Evolutionary conservation across 495 filamentous ascomycete genomes (phyloP).

Genomic region (Talaromyces ruber): DNA sequence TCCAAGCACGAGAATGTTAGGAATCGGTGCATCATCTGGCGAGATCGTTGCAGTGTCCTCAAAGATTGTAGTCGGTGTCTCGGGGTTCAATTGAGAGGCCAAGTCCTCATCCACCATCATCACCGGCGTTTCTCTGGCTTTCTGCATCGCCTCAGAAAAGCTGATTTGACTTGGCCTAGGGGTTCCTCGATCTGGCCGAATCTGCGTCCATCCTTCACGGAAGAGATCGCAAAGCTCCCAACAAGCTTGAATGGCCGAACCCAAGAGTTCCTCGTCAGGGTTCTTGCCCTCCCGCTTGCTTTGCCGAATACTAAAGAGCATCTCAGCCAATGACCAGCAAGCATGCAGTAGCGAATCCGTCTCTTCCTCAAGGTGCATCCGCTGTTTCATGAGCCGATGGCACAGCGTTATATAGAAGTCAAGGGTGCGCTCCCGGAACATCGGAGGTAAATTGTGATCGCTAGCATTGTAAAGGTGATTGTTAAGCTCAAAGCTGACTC

Average conservation of each 20-base stretch:
- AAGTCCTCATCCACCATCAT: conserved; percentile 22
- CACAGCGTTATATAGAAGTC: conserved; percentile 93
- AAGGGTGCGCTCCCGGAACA: conserved; percentile 79
- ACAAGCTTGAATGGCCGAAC: conserved; percentile 83
- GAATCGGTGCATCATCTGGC: conserved; percentile 65
- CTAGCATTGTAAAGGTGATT: conserved; percentile 92
- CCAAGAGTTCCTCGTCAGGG: conserved; percentile 73
- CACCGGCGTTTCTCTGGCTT: conserved; percentile 30
- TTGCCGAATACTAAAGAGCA: conserved; percentile 87
- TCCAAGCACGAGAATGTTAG: conserved; percentile 80
- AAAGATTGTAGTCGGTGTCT: conserved; percentile 89
- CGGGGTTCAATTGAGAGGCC: conserved; percentile 46
- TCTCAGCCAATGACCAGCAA: conserved; percentile 87
- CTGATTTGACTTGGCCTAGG: conserved; percentile 71
- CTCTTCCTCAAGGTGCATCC: conserved; percentile 63
- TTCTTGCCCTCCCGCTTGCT: conserved; percentile 64
- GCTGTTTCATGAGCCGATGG: conserved; percentile 89
- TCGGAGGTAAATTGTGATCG: conserved; percentile 75
- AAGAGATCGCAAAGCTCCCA: conserved; percentile 96
- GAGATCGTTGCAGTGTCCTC: conserved; percentile 73
- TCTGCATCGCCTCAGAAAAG: conserved; percentile 48
- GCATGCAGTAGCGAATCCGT: conserved; percentile 76
- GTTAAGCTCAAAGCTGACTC: conserved; percentile 90
- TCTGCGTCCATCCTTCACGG: conserved; percentile 85
- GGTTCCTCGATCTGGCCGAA: conserved; percentile 79